Evolutionary conservation across 345 rosid species (phyloP).

Genomic region (Physaria fendleri): DNA sequence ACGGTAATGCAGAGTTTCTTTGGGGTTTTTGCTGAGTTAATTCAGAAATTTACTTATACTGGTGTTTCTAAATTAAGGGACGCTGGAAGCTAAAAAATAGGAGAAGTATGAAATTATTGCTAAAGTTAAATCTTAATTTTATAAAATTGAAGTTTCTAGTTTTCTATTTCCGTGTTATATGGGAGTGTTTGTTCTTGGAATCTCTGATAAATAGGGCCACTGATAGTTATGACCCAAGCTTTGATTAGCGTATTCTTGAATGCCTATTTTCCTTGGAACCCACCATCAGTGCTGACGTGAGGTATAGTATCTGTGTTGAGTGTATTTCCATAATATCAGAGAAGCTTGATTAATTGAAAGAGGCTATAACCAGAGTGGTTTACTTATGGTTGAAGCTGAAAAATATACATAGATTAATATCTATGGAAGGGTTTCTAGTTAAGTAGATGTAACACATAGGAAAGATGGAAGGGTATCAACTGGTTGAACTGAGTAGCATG

Average conservation of each 20-base stretch:
- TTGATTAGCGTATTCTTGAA: not conserved
- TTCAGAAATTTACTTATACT: not conserved
- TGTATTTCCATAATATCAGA: not conserved
- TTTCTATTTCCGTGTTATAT: not conserved
- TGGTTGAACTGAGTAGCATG: not conserved
- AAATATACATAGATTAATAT: too few relatives aligned
- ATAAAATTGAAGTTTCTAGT: conserved; percentile 3
- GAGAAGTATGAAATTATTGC: not conserved
- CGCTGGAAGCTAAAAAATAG: not conserved
- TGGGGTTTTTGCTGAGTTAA: not conserved
- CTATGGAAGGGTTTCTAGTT: not conserved
- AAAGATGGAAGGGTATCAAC: not conserved
- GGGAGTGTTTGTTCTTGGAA: not conserved
- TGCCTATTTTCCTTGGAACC: not conserved
- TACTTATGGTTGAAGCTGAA: not conserved
- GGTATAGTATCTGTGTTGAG: not conserved
- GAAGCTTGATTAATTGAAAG: not conserved
- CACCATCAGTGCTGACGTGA: not conserved
- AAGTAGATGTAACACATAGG: not conserved
- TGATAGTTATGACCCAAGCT: not conserved
- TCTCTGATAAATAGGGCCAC: not conserved
- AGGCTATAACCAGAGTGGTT: not conserved
- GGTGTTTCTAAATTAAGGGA: not conserved
- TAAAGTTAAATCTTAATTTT: not conserved
- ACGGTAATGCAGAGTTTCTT: conserved; percentile 44